Conservation (phyloP, 2,329 filamentous ascomycete genomes). For the Phialemoniopsis sp. region DNA sequence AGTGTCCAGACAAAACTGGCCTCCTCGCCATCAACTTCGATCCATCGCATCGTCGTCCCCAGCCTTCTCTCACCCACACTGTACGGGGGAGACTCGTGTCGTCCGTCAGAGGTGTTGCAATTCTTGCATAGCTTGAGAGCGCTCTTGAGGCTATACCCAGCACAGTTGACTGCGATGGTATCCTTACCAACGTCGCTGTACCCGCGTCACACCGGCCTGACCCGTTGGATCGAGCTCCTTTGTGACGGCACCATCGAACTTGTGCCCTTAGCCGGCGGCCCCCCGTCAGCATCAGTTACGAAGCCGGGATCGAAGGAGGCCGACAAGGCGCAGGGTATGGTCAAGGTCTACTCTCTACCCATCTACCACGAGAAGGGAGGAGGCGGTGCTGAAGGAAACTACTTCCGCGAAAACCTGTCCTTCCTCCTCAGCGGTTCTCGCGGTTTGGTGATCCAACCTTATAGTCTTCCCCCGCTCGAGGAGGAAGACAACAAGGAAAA, state of each 20-base stretch:
- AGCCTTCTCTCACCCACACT: conserved; percentile 80
- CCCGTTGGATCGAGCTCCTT: conserved; percentile 81
- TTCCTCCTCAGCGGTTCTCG: conserved; percentile 80
- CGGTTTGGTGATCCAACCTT: conserved; percentile 82
- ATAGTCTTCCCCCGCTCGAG: conserved; percentile 81
- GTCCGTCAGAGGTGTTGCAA: conserved; percentile 69
- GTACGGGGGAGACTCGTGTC: conserved; percentile 66
- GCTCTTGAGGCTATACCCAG: conserved; percentile 64
- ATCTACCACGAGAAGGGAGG: conserved; percentile 86
- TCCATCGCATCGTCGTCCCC: conserved; percentile 84
- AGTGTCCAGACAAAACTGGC: conserved; percentile 52
- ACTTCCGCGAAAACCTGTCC: conserved; percentile 78
- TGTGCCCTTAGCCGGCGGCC: conserved; percentile 56
- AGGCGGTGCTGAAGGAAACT: conserved; percentile 62
- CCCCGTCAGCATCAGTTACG: conserved; percentile 20
- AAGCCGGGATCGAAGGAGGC: conserved; percentile 48
- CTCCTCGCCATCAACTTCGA: conserved; percentile 50
- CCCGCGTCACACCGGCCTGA: conserved; percentile 69
- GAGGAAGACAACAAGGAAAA: conserved; percentile 53
- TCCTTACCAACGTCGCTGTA: conserved; percentile 79
- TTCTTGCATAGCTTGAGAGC: conserved; percentile 78
- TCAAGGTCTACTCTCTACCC: conserved; percentile 79
- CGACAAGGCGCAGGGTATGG: conserved; percentile 79
- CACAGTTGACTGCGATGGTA: conserved; percentile 65
- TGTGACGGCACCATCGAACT: conserved; percentile 75